Conservation (phyloP, 352 stramenopile genomes). For the Globisporangium apiculatum region DNA sequence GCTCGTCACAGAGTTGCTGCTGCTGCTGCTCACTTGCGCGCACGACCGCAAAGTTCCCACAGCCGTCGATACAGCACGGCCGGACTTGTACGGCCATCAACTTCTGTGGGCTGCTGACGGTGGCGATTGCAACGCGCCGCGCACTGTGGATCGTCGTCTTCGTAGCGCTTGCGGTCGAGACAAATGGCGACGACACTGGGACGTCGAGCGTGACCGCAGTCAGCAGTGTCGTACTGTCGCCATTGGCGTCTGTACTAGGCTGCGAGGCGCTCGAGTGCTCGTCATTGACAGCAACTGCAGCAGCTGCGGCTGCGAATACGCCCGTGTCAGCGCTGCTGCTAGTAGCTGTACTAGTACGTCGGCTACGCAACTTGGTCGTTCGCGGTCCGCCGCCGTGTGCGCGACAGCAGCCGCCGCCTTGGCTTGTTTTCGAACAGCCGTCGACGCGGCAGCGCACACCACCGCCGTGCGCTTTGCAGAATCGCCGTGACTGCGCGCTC, state of each 20-base stretch:
- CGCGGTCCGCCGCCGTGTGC: conserved; percentile 32
- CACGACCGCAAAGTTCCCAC: not conserved
- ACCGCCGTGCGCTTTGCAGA: conserved; percentile 51
- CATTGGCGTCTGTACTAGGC: no score
- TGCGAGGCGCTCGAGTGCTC: not conserved
- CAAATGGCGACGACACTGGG: no score
- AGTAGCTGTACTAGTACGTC: not conserved
- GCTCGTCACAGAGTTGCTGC: conserved; percentile 11
- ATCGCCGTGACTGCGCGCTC: conserved; percentile 42
- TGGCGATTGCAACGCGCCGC: no score
- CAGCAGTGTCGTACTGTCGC: no score
- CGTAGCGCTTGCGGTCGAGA: no score
- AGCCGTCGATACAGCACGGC: conserved; percentile 5
- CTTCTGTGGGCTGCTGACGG: no score
- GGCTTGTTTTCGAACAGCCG: conserved; percentile 34
- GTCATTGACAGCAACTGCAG: not conserved
- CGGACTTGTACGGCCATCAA: no score
- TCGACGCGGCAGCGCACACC: conserved; percentile 31
- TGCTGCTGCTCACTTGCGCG: not conserved
- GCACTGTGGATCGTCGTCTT: no score
- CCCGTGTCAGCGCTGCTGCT: not conserved
- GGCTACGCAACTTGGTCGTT: not conserved
- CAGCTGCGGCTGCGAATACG: no score
- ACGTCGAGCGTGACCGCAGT: no score
- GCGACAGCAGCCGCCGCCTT: conserved; percentile 41